Evolutionary conservation across 2,329 filamentous ascomycete species (phyloP).

Genomic region (Pestalotiopsis sp.): DNA sequence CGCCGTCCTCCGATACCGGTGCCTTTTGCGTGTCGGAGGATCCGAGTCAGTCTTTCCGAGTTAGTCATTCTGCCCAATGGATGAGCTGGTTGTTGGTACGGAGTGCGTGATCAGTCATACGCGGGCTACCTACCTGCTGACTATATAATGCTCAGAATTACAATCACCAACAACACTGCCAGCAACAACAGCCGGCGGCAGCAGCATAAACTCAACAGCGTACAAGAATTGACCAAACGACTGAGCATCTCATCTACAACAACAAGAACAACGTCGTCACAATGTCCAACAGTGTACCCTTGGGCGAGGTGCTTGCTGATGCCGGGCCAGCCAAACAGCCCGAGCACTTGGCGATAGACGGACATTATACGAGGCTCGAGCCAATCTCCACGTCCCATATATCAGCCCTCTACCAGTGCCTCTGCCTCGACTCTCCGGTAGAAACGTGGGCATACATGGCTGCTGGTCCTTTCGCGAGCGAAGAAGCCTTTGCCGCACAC

Average conservation of each 20-base stretch:
- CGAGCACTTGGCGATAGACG: background rate
- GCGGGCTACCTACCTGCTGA: no score
- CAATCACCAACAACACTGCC: no score
- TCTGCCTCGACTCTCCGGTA: slow-evolving; percentile 2
- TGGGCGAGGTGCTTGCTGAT: slow-evolving; percentile 8
- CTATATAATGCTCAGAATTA: no score
- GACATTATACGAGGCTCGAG: background rate
- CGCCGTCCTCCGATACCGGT: background rate
- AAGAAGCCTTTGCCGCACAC: slow-evolving; percentile 21
- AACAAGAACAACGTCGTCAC: background rate
- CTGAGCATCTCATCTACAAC: background rate
- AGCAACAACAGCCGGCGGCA: no score
- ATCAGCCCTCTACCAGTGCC: slow-evolving; percentile 7
- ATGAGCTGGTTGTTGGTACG: no score
- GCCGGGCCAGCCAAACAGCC: slow-evolving; percentile 7
- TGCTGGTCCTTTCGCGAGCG: slow-evolving; percentile 25
- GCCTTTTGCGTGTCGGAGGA: background rate
- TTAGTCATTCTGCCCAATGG: background rate
- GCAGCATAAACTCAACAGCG: no score
- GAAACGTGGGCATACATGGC: slow-evolving; percentile 25
- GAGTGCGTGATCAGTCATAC: no score
- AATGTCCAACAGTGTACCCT: slow-evolving; percentile 3
- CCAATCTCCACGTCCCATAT: slow-evolving; percentile 7
- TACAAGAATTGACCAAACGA: no score
- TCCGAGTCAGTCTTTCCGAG: background rate